phyloP scores from a whole-genome alignment of 1,139 yeast genomes.

The Hanseniaspora uvarum region DNA sequence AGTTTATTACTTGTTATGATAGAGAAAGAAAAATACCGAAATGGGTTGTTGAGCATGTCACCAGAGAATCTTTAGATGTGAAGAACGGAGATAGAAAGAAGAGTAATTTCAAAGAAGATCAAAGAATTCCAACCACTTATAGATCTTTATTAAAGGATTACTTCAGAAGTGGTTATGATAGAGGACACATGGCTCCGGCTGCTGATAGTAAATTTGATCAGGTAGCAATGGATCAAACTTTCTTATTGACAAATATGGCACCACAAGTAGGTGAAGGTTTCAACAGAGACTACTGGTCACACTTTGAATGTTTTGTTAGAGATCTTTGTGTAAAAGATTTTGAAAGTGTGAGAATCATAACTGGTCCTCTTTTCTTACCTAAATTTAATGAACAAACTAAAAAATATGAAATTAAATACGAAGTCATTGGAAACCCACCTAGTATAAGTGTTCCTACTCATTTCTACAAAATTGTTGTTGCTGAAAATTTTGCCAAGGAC shows the following conservation, averaged over 20 bases:
- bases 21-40: conserved; percentile 77
- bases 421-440: conserved; percentile 95
- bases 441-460: conserved; percentile 95
- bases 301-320: conserved; percentile 80
- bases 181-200: conserved; percentile 98
- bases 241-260: conserved; percentile 75
- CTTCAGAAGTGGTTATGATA: conserved; percentile 88
- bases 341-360: conserved; percentile 68
- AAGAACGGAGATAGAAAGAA: conserved; percentile 58
- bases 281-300: conserved; percentile 96
- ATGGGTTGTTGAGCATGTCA: conserved; percentile 89
- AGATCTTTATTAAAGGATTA: conserved; percentile 72
- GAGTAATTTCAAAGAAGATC: conserved; percentile 80
- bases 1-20: conserved; percentile 78
- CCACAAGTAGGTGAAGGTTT: conserved; percentile 98
- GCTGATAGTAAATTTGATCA: conserved; percentile 91
- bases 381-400: conserved; percentile 60
- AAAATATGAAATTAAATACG: conserved; percentile 73
- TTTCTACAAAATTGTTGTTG: conserved; percentile 81
- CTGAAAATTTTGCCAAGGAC: conserved; percentile 43
- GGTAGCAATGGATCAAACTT: conserved; percentile 89
- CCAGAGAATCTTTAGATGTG: conserved; percentile 55
- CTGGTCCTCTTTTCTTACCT: conserved; percentile 91
- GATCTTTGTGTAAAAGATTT: conserved; percentile 53
- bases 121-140: conserved; percentile 63